Evolutionary conservation across 768 basidiomycete species (phyloP), one percentile per base, ranked within the genome.

Genomic region (Pisolithus orientalis): DNA sequence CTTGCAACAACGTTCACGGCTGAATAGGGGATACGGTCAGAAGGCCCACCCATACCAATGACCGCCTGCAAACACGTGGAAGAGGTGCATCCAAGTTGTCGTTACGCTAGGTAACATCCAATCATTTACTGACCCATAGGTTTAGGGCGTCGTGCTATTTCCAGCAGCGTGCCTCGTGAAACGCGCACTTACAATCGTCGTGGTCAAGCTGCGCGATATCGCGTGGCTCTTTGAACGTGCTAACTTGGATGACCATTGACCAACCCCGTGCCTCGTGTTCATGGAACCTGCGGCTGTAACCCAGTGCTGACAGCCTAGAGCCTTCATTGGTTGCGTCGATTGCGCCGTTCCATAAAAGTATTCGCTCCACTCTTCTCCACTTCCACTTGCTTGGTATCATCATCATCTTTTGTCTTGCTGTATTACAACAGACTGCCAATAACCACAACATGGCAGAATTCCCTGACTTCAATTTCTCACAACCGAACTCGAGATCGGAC

Each of bases 181-280:
- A 31, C 17, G 21, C 46, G 51, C 51, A 27, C 47, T 47, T 32
- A 47, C 34, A 29, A 25, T 45, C 39, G 25, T 39, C 51, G 24
- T 21, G 27, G n/a, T 44, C n/a, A 25, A 51, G 29, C 10, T 38
- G 44, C 32, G 31, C 37, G 39, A 47, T 24, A 10, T 52, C 51
- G 51, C 51, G 45, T 52, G 51, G 45, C 45, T 25, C 4, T 39
- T 28, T 40, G 48, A 34, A 44, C 31, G 9, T 40, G n/a, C 25
- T 16, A 21, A 44, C 32, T 54, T 56, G 55, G 50, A 21, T 21
- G 21, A 21, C 21, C 21, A 21, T 21, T 57, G 56, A 29, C 62
- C 56, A 58, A 58, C 59, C 40, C 56, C 58, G 62, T 51, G 67
- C 66, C 66, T 69, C 66, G 63, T 67, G 66, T 55, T 34, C 25